These are phyloP conservation scores for Plantago lanceolata DNA, from an alignment of 305 asterid genomes.

Conservation along the genomic window DNA sequence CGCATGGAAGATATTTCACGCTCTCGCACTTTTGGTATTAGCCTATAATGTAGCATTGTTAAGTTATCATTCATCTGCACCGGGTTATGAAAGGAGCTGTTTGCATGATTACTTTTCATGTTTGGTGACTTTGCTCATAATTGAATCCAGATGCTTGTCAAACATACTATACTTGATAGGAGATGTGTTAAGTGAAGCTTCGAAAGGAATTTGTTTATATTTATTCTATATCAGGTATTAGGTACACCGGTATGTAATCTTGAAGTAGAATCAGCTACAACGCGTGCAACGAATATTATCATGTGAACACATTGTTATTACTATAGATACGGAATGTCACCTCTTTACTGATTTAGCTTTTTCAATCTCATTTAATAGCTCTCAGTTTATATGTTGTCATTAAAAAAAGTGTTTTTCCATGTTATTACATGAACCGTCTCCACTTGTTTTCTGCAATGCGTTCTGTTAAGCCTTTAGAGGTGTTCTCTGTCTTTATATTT, in stretches of 20 bases:
- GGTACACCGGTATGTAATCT: too few relatives aligned
- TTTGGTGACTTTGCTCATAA: slow-evolving; percentile 16
- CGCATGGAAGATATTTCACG: slow-evolving; percentile 45
- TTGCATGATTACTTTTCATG: slow-evolving; percentile 12
- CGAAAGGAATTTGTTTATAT: neutral
- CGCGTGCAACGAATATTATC: neutral
- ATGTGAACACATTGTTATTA: neutral
- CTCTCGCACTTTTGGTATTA: slow-evolving; percentile 55
- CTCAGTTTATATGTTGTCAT: neutral
- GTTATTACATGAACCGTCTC: neutral
- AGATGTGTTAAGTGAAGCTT: too few relatives aligned
- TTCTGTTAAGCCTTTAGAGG: neutral
- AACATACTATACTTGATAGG: slow-evolving; percentile 6
- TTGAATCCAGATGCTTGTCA: neutral
- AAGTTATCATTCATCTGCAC: slow-evolving; percentile 23
- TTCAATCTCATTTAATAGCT: too few relatives aligned
- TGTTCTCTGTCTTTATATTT: neutral
- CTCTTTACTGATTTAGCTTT: neutral
- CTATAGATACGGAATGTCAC: neutral
- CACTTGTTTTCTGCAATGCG: neutral
- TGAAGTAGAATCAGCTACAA: neutral
- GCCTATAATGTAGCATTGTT: slow-evolving; percentile 29
- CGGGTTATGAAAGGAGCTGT: slow-evolving; percentile 13
- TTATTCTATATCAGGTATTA: too few relatives aligned
- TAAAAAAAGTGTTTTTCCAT: neutral